phyloP scores from a whole-genome alignment of 2,329 filamentous ascomycete species.

The Colletotrichum navitas region DNA sequence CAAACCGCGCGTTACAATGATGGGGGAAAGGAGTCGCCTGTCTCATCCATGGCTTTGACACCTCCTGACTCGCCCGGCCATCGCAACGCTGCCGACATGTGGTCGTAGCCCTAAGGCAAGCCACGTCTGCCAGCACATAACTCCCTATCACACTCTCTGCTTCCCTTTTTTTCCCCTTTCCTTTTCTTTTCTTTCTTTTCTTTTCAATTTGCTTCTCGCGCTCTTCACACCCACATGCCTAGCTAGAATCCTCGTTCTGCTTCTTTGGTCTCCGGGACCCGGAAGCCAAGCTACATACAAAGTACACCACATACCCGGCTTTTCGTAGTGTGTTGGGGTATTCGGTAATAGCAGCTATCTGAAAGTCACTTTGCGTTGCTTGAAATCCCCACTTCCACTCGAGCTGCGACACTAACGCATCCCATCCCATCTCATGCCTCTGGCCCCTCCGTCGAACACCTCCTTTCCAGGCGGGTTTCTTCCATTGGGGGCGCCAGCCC shows the following conservation, averaged over 20 bases:
- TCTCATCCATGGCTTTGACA: conserved; percentile 19
- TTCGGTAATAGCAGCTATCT: conserved; percentile 11
- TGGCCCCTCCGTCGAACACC: conserved; percentile 7
- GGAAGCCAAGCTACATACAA: not conserved
- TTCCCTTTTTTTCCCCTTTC: too few species aligned
- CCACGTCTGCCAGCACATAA: conserved; percentile 40
- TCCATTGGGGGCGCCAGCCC: not conserved
- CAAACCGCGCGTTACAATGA: too few species aligned
- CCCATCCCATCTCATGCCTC: conserved; percentile 9
- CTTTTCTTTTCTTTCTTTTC: too few species aligned
- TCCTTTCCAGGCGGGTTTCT: not conserved
- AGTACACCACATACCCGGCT: not conserved
- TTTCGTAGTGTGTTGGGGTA: not conserved
- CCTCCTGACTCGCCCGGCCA: conserved; percentile 31
- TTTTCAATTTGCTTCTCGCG: not conserved
- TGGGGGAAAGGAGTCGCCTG: not conserved
- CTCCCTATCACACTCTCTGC: not conserved
- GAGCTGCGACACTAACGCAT: conserved; percentile 24
- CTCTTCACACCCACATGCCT: not conserved
- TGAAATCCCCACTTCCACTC: conserved; percentile 22
- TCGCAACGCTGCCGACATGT: conserved; percentile 23
- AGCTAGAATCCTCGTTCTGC: not conserved
- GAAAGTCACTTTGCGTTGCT: conserved; percentile 2
- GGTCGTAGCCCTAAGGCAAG: conserved; percentile 40
- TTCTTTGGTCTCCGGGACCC: not conserved